These are phyloP conservation scores for Phyllosticta citrichinensis DNA, from an alignment of 2,329 filamentous ascomycete genomes.

Conservation along the genomic window DNA sequence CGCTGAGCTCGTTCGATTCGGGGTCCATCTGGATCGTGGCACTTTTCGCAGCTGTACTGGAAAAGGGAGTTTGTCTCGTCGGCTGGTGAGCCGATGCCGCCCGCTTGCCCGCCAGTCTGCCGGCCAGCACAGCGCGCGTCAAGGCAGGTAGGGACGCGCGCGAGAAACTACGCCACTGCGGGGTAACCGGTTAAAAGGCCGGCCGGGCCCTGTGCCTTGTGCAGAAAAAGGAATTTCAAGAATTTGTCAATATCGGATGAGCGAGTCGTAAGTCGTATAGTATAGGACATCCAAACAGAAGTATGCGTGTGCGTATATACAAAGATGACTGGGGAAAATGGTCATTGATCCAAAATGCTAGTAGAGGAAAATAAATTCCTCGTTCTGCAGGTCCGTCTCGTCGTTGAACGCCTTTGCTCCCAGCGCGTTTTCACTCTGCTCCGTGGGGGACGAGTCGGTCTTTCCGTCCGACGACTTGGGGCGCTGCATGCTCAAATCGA, in stretches of 20 bases:
- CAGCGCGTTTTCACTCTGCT: conserved; percentile 22
- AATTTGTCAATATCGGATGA: neutral
- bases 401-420: conserved; percentile 44
- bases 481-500: conserved; percentile 52
- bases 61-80: neutral
- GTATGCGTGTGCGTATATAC: too few species aligned
- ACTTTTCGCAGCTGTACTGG: neutral
- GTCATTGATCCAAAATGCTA: conserved; percentile 13
- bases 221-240: neutral
- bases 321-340: too few species aligned
- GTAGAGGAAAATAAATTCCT: conserved; percentile 54
- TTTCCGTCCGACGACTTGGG: conserved; percentile 29
- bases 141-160: neutral
- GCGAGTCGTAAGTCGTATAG: too few species aligned
- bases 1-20: neutral
- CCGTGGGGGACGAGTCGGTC: conserved; percentile 11
- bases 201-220: neutral
- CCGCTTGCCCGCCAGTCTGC: too few species aligned
- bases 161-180: neutral
- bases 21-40: neutral
- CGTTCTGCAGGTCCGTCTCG: conserved; percentile 50
- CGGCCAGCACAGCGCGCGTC: neutral
- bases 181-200: neutral
- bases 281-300: too few species aligned
- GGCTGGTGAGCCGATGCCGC: neutral